Percentiles rank a stretch among this genome's conserved stretches.
Conservation (phyloP, 2,329 filamentous ascomycete species). For the Plenodomus lindquistii region DNA sequence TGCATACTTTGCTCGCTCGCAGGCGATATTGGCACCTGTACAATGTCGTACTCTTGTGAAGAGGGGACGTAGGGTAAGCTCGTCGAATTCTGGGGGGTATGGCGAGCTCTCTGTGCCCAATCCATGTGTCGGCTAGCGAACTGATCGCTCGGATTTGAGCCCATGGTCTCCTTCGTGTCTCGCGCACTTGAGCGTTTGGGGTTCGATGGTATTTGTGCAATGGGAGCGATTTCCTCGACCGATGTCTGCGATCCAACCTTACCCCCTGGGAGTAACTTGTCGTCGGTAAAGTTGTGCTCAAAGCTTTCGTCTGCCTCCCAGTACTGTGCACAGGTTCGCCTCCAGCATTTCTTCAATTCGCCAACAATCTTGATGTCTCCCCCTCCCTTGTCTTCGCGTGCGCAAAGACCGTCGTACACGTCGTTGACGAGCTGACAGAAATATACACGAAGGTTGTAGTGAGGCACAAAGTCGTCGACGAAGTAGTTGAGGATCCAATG, state of each 20-base stretch:
- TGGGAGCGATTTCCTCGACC: constrained; percentile 22
- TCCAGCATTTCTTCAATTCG: constrained; percentile 97
- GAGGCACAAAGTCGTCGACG: constrained; percentile 84
- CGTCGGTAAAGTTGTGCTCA: constrained; percentile 60
- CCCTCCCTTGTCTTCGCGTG: constrained; percentile 56
- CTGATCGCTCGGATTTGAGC: constrained; percentile 44
- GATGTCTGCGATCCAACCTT: constrained; percentile 52
- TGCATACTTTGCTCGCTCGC: constrained; percentile 58
- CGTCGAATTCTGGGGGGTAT: constrained; percentile 43
- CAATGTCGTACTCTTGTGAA: constrained; percentile 36
- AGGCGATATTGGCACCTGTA: constrained; percentile 48
- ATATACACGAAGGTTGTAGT: constrained; percentile 71
- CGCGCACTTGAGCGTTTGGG: constrained; percentile 29
- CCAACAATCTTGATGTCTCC: constrained; percentile 83
- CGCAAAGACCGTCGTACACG: constrained; percentile 57
- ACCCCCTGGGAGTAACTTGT: constrained; percentile 76
- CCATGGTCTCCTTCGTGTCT: constrained; percentile 38
- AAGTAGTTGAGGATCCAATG: constrained; percentile 99
- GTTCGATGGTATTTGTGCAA: constrained; percentile 22
- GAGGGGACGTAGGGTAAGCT: constrained; percentile 37
- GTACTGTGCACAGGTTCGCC: constrained; percentile 83
- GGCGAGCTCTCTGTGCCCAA: constrained; percentile 41
- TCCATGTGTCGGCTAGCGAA: constrained; percentile 45
- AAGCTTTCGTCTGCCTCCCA: constrained; percentile 79
- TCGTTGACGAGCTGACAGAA: constrained; percentile 83